Percentiles rank a stretch among this genome's conserved stretches.
Evolutionary conservation across 1,139 yeast genomes (phyloP).

Genomic region (Nakaseomyces nivariensis): DNA sequence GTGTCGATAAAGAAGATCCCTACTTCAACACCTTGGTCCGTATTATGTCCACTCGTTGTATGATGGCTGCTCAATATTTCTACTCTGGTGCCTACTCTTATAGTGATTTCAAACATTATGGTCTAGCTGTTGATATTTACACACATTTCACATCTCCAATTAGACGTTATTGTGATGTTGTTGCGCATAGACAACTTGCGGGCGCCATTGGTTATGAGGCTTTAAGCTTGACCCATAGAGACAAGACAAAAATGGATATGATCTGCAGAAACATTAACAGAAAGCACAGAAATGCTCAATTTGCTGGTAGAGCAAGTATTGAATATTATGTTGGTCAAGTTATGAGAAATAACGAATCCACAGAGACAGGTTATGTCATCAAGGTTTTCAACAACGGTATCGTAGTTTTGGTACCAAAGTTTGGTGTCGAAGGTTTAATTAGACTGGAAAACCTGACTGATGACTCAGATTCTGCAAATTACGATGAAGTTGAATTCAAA

Average conservation of each 20-base stretch:
- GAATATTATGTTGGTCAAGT: conserved; percentile 98
- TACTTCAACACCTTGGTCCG: conserved; percentile 90
- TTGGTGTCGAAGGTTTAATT: conserved; percentile 91
- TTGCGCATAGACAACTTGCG: conserved; percentile 94
- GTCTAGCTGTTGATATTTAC: conserved; percentile 92
- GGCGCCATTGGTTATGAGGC: conserved; percentile 94
- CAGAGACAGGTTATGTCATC: conserved; percentile 86
- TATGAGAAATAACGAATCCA: conserved; percentile 61
- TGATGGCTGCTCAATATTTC: conserved; percentile 99
- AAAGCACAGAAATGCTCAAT: conserved; percentile 95
- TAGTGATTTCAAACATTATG: conserved; percentile 94
- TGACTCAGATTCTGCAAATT: conserved; percentile 53
- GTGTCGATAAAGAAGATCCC: conserved; percentile 72
- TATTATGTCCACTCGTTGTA: conserved; percentile 96
- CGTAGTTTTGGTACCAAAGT: conserved; percentile 91
- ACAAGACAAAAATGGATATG: conserved; percentile 80
- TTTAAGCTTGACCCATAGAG: conserved; percentile 72
- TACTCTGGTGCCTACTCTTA: conserved; percentile 87
- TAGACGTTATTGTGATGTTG: conserved; percentile 94
- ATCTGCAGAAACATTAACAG: conserved; percentile 84
- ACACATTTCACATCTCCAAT: conserved; percentile 99
- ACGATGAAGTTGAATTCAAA: conserved; percentile 70
- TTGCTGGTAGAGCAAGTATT: conserved; percentile 96
- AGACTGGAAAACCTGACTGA: conserved; percentile 65
- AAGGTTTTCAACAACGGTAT: conserved; percentile 92